Percentiles rank a stretch among this genome's conserved stretches.
Conservation (phyloP, 1,139 yeast species). For the Pneumocystis carinii region DNA sequence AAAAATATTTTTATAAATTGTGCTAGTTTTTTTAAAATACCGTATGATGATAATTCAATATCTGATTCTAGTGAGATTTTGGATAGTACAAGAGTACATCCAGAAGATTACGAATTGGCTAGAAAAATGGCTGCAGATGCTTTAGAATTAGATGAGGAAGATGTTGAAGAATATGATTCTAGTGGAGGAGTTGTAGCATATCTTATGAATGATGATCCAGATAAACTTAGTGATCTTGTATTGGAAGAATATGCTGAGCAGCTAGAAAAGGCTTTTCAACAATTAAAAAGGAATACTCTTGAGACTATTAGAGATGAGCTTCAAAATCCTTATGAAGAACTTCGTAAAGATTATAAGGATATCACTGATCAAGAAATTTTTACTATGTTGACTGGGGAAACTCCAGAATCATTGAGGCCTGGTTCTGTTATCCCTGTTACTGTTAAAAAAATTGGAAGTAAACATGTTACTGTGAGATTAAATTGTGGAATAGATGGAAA, state of each 20-base stretch:
- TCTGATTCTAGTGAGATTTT: slow-evolving; percentile 49
- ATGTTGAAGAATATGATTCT: slow-evolving; percentile 60
- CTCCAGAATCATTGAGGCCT: slow-evolving; percentile 46
- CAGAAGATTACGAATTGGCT: slow-evolving; percentile 92
- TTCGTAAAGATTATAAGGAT: slow-evolving; percentile 56
- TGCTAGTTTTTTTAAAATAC: slow-evolving; percentile 75
- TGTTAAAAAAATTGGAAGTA: slow-evolving; percentile 37
- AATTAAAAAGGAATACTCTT: slow-evolving; percentile 65
- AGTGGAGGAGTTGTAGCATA: slow-evolving; percentile 65
- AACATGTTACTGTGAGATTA: slow-evolving; percentile 44
- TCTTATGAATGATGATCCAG: slow-evolving; percentile 68
- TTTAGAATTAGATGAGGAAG: slow-evolving; percentile 88
- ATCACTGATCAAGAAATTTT: slow-evolving; percentile 61
- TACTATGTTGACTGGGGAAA: slow-evolving; percentile 81
- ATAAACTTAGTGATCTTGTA: slow-evolving; percentile 71
- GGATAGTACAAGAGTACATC: slow-evolving; percentile 93
- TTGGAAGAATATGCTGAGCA: slow-evolving; percentile 91
- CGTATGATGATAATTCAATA: slow-evolving; percentile 37
- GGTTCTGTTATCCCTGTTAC: slow-evolving; percentile 72
- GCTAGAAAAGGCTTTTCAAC: slow-evolving; percentile 59
- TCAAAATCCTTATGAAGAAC: slow-evolving; percentile 73
- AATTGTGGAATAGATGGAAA: slow-evolving; percentile 65
- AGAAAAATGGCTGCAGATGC: slow-evolving; percentile 98
- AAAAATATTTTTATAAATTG: slow-evolving; percentile 78
- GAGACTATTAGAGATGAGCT: slow-evolving; percentile 82